Percentiles rank a stretch among this genome's conserved stretches.
Conservation (phyloP, 192 early-diverging fungal genomes). For the Entophlyctis helioformis region DNA sequence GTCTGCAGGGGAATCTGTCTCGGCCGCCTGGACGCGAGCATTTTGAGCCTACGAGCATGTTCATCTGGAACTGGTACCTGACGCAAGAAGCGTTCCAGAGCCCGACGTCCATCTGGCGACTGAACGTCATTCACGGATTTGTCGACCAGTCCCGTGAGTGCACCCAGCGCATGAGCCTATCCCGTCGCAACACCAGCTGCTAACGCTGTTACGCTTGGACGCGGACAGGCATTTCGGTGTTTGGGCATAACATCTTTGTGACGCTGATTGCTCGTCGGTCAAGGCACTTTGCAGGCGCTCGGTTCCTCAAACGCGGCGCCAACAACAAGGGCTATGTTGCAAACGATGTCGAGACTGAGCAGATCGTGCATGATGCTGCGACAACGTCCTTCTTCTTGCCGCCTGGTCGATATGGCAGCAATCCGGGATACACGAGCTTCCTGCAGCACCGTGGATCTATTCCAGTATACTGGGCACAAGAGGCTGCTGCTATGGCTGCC, state of each 20-base stretch:
- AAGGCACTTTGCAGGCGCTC: slow-evolving; percentile 86
- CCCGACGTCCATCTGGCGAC: slow-evolving; percentile 56
- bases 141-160: slow-evolving; percentile 86
- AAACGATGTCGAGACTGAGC: slow-evolving; percentile 98
- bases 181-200: background rate
- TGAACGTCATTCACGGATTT: slow-evolving; percentile 87
- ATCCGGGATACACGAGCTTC: slow-evolving; percentile 78
- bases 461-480: slow-evolving; percentile 92
- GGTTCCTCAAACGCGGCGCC: slow-evolving; percentile 90
- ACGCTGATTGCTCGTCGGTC: slow-evolving; percentile 93
- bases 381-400: slow-evolving; percentile 76
- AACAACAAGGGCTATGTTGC: slow-evolving; percentile 95
- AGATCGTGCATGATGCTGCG: slow-evolving; percentile 86
- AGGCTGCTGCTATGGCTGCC: slow-evolving; percentile 78
- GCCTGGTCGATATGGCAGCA: slow-evolving; percentile 20
- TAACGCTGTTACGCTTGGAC: no score
- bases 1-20: slow-evolving; percentile 83
- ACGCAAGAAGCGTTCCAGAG: slow-evolving; percentile 52
- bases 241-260: slow-evolving; percentile 81
- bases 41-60: slow-evolving; percentile 65
- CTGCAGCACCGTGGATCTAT: slow-evolving; percentile 97
- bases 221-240: slow-evolving; percentile 64
- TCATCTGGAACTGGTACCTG: slow-evolving; percentile 89
- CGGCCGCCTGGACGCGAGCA: slow-evolving; percentile 15
- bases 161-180: background rate